These are phyloP conservation scores for Dentipellis sp. DNA, from an alignment of 768 basidiomycete species.

Conservation along the genomic window DNA sequence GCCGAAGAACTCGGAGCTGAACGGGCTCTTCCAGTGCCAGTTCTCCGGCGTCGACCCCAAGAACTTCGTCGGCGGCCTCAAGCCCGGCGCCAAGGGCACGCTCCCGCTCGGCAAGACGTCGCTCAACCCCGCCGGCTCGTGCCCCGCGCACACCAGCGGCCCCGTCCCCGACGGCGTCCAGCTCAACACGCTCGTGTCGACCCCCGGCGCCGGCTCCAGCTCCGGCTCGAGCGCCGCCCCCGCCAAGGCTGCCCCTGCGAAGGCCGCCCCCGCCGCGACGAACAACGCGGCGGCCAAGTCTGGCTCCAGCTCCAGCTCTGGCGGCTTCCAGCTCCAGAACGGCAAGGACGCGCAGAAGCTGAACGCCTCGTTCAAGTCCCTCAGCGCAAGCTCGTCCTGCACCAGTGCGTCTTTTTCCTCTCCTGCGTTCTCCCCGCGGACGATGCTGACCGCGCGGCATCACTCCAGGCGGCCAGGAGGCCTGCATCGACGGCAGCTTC, in stretches of 20 bases:
- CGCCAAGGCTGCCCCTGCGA: background rate
- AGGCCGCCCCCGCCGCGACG: background rate
- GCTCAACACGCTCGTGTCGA: slow-evolving; percentile 25
- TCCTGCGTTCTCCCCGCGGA: background rate
- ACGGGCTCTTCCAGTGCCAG: slow-evolving; percentile 52
- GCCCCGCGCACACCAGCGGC: slow-evolving; percentile 38
- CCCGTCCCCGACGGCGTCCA: slow-evolving; percentile 42
- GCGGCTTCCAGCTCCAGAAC: slow-evolving; percentile 20
- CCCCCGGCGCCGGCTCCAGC: slow-evolving; percentile 23
- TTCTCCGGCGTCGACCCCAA: slow-evolving; percentile 36
- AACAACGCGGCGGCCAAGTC: slow-evolving; percentile 1
- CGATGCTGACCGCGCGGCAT: background rate
- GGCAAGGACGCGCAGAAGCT: slow-evolving; percentile 28
- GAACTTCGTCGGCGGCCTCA: slow-evolving; percentile 34
- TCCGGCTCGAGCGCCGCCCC: background rate
- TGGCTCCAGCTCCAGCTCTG: background rate
- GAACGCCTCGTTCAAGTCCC: slow-evolving; percentile 24
- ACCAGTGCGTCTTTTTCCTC: slow-evolving; percentile 15
- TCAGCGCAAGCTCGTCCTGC: slow-evolving; percentile 22
- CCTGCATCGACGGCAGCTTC: slow-evolving; percentile 28
- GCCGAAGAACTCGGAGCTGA: slow-evolving; percentile 41
- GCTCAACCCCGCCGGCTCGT: slow-evolving; percentile 38
- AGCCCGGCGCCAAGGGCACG: slow-evolving; percentile 37
- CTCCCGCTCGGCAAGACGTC: slow-evolving; percentile 40
- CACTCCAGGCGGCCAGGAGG: slow-evolving; percentile 23